A percentile compares a stretch with the other conserved stretches of the same genome.
Conservation (phyloP, 352 stramenopile species). For the Phytophthora meadii region DNA sequence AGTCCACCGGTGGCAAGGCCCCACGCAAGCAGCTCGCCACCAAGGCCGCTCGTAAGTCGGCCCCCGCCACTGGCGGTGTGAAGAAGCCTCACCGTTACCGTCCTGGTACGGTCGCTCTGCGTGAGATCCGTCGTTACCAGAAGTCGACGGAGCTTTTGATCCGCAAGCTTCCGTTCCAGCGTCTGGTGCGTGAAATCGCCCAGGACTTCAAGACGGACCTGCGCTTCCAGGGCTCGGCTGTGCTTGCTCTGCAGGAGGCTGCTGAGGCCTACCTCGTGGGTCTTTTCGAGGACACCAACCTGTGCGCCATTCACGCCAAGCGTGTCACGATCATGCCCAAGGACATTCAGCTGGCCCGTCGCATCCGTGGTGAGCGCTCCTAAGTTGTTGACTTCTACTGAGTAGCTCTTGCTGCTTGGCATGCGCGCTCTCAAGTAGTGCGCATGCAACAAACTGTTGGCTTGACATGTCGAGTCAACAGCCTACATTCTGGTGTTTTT, state of each 20-base stretch:
- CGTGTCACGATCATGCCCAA: conserved; percentile 95
- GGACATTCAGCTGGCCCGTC: conserved; percentile 93
- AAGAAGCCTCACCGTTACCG: conserved; percentile 93
- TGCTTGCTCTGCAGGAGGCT: conserved; percentile 89
- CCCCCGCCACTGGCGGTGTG: conserved; percentile 89
- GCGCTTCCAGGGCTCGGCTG: conserved; percentile 87
- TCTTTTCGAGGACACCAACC: conserved; percentile 92
- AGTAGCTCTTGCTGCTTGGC: conserved; percentile 80
- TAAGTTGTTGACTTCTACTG: conserved; percentile 57
- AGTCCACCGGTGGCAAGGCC: conserved; percentile 94
- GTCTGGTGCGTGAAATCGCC: conserved; percentile 92
- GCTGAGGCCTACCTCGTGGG: conserved; percentile 83
- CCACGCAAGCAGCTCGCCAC: conserved; percentile 93
- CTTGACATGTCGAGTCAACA: conserved; percentile 13
- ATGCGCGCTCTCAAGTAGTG: not conserved
- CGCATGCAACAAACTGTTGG: conserved; percentile 2
- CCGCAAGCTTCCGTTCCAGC: conserved; percentile 96
- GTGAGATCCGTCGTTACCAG: conserved; percentile 98
- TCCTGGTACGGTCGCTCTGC: conserved; percentile 89
- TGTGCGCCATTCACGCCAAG: conserved; percentile 95
- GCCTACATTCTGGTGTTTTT: conserved; percentile 57
- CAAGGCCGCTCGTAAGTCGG: conserved; percentile 93
- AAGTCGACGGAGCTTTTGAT: conserved; percentile 97
- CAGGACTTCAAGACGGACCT: conserved; percentile 90
- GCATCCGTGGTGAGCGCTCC: conserved; percentile 90